A percentile compares a stretch with the other conserved stretches of the same genome.
These are phyloP conservation scores for Eucalyptus shirleyi DNA, from an alignment of 345 rosid species.

Conservation along the genomic window DNA sequence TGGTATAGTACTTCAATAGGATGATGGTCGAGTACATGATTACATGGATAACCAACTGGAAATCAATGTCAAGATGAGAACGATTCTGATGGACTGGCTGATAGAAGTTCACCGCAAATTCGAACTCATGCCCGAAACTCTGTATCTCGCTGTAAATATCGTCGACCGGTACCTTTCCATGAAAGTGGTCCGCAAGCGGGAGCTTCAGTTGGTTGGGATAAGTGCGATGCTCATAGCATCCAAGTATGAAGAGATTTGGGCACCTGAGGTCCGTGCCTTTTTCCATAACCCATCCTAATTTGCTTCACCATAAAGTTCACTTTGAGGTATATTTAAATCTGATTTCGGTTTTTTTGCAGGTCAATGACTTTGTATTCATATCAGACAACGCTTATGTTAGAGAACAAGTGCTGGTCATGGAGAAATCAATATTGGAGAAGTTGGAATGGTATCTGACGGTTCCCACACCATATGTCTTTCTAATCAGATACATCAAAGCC, in stretches of 20 bases:
- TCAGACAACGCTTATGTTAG: slow-evolving; percentile 49
- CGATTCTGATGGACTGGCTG: slow-evolving; percentile 81
- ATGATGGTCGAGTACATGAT: slow-evolving; percentile 37
- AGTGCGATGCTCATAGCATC: slow-evolving; percentile 84
- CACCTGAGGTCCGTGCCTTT: background rate
- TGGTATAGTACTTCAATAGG: slow-evolving; percentile 3
- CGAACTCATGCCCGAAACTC: slow-evolving; percentile 77
- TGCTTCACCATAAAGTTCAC: background rate
- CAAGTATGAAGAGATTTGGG: slow-evolving; percentile 94
- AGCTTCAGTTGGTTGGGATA: slow-evolving; percentile 76
- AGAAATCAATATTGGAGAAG: slow-evolving; percentile 61
- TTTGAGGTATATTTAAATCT: background rate
- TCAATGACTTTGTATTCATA: slow-evolving; percentile 74
- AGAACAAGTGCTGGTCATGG: slow-evolving; percentile 72
- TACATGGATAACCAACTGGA: slow-evolving; percentile 71
- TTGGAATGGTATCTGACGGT: slow-evolving; percentile 79
- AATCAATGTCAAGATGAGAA: slow-evolving; percentile 75
- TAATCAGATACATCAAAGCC: slow-evolving; percentile 71
- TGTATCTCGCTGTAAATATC: slow-evolving; percentile 64
- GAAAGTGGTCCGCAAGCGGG: slow-evolving; percentile 50
- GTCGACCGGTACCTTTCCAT: slow-evolving; percentile 67
- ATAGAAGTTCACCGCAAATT: slow-evolving; percentile 78
- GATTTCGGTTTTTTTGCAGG: slow-evolving; percentile 17
- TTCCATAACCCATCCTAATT: background rate
- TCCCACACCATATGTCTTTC: slow-evolving; percentile 82